Base-by-base conservation (phyloP, 768 basidiomycete genomes). In the Rhizopogon roseolus region DNA sequence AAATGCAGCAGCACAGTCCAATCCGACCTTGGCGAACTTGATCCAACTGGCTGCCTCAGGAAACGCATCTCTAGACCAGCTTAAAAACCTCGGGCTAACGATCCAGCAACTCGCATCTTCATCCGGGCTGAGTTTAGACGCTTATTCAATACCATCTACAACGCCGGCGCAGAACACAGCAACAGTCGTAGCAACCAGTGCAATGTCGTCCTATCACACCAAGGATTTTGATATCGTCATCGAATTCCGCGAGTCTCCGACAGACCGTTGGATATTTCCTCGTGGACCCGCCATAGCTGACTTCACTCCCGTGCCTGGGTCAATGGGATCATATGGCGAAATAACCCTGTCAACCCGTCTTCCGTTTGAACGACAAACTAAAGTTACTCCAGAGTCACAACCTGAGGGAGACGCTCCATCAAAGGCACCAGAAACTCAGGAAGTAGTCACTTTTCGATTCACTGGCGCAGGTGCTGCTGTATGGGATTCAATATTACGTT, bases 151-250 rank as follows among this genome's bases (percentile, higher is more conserved):
- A 16, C 63, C 58, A 9, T 32, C 38, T n/a, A 45, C 28, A 16
- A 38, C 56, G 14, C 49, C 53, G 27, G 43, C 62, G 9, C 59
- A 49, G 36, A 57, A 56, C 37, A 53, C 58, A 11, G 45, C 58
- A 40, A 37, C 49, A 22, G 19, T 59, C 52, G 40, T 62, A n/a
- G 54, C 61, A 25, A 46, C 55, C 34, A 45, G 55, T 8, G 29
- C 58, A 32, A 32, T 53, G 39, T 27, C 63, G 17, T 66, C 57
- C 53, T 65, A 57, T 55, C 65, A 60, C 41, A 63, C 76, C 34
- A 84, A 78, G 61, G 79, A 81, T n/a, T 88, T 84, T 60, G 89
- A 91, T 63, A 63, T 92, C 1, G 80, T 90, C 22, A 62, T 92
- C 49, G 86, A 88, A 61, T 90, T 88, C 58, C 70, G 76, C 48